Conservation (phyloP, 2,329 filamentous ascomycete genomes). For the Lasiodiplodia sp. region DNA sequence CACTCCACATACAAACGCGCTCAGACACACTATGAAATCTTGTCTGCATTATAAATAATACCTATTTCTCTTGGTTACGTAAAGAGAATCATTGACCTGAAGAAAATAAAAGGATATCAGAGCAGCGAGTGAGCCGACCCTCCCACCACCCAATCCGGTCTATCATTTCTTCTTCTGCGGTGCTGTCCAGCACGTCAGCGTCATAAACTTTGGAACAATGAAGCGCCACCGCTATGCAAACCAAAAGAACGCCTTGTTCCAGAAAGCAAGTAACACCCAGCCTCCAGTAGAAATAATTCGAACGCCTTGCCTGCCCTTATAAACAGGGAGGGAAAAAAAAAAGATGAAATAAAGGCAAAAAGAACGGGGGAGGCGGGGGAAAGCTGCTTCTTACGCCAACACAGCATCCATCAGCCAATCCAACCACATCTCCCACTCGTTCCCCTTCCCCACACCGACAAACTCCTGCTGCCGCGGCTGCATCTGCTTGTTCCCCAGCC, state of each 20-base stretch:
- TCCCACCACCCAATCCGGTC: neutral
- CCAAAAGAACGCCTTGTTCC: neutral
- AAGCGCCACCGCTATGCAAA: neutral
- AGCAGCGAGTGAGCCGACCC: neutral
- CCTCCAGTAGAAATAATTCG: neutral
- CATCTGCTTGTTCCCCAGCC: neutral
- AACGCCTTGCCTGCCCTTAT: neutral
- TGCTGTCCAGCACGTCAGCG: neutral
- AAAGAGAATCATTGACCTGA: neutral
- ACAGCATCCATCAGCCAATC: slow-evolving; percentile 18
- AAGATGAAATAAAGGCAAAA: neutral
- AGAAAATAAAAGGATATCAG: neutral
- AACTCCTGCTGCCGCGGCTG: neutral
- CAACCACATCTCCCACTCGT: slow-evolving; percentile 24
- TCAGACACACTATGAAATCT: neutral
- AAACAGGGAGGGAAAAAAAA: neutral
- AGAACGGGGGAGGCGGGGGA: neutral
- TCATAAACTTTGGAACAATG: neutral
- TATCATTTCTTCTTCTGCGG: neutral
- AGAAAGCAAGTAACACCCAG: neutral
- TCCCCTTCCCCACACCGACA: slow-evolving; percentile 2
- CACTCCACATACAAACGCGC: too few relatives aligned
- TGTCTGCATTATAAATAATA: neutral
- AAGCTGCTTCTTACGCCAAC: neutral
- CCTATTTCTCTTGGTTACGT: neutral